phyloP scores from a whole-genome alignment of 2,329 filamentous ascomycete genomes.

The Microsporum canis region DNA sequence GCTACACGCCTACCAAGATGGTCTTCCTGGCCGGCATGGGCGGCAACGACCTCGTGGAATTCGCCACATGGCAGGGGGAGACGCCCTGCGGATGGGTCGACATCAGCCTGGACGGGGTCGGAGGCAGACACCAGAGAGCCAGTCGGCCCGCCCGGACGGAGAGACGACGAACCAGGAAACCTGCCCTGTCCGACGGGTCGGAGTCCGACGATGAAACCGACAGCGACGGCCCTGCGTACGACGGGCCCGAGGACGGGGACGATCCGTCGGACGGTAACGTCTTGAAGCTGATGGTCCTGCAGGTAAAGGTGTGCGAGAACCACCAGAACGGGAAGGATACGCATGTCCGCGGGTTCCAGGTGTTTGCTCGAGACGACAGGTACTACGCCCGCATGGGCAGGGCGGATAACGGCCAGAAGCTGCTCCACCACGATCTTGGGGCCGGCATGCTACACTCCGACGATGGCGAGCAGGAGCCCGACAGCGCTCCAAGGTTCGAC shows the following conservation, averaged over 20 bases:
- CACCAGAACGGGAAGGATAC: constrained; percentile 99
- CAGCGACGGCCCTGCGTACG: constrained; percentile 17
- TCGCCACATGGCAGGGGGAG: constrained; percentile 65
- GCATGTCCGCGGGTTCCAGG: constrained; percentile 86
- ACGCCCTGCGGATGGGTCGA: constrained; percentile 85
- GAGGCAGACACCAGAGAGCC: constrained; percentile 31
- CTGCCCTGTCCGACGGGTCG: background rate
- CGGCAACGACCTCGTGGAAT: constrained; percentile 82
- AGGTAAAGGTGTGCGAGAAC: constrained; percentile 86
- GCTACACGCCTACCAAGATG: constrained; percentile 91
- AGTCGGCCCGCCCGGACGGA: constrained; percentile 17
- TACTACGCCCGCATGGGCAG: constrained; percentile 18
- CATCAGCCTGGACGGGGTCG: constrained; percentile 57
- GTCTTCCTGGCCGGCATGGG: constrained; percentile 80
- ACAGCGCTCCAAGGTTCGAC: constrained; percentile 22
- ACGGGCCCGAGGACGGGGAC: constrained; percentile 14
- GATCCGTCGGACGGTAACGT: constrained; percentile 53
- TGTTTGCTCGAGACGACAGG: constrained; percentile 50
- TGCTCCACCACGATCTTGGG: constrained; percentile 13
- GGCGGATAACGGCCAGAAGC: constrained; percentile 12
- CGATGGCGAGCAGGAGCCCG: background rate
- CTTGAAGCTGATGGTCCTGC: constrained; percentile 76
- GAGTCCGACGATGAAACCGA: constrained; percentile 11
- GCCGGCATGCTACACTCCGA: constrained; percentile 6
- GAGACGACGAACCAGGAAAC: background rate